A percentile compares a stretch with the other conserved stretches of the same genome.
These are phyloP conservation scores for Linum usitatissimum DNA, from an alignment of 345 rosid genomes.

Conservation along the genomic window DNA sequence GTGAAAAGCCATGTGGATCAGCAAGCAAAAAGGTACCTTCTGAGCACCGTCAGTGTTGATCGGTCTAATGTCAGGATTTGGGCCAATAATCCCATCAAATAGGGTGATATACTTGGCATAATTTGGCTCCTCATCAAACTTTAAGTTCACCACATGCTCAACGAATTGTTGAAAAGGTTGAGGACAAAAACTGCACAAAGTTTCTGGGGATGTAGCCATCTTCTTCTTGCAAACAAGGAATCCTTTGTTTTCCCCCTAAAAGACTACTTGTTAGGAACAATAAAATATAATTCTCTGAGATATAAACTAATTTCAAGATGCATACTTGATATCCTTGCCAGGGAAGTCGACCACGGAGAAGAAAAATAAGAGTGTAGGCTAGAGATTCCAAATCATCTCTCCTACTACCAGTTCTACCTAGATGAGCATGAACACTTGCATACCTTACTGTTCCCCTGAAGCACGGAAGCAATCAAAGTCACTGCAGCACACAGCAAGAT, in stretches of 20 bases:
- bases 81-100: slow-evolving; percentile 62
- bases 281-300: slow-evolving; percentile 1
- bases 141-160: slow-evolving; percentile 84
- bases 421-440: slow-evolving; percentile 98
- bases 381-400: slow-evolving; percentile 97
- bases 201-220: slow-evolving; percentile 95
- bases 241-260: slow-evolving; percentile 91
- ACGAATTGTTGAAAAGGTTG: slow-evolving; percentile 80
- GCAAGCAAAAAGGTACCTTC: slow-evolving; percentile 42
- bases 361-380: slow-evolving; percentile 94
- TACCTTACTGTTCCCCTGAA: slow-evolving; percentile 93
- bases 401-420: slow-evolving; percentile 92
- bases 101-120: slow-evolving; percentile 84
- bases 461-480: slow-evolving; percentile 6
- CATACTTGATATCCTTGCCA: slow-evolving; percentile 98
- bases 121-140: slow-evolving; percentile 93
- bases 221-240: slow-evolving; percentile 95
- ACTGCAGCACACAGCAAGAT: slow-evolving; percentile 3
- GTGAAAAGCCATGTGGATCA: neutral
- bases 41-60: slow-evolving; percentile 96
- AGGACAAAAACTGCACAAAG: slow-evolving; percentile 82
- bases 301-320: slow-evolving; percentile 2
- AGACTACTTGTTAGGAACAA: slow-evolving; percentile 13
- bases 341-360: slow-evolving; percentile 90
- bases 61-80: slow-evolving; percentile 91